These are phyloP conservation scores for Xylariaceae sp. DNA, from an alignment of 2,329 filamentous ascomycete genomes.

Conservation along the genomic window DNA sequence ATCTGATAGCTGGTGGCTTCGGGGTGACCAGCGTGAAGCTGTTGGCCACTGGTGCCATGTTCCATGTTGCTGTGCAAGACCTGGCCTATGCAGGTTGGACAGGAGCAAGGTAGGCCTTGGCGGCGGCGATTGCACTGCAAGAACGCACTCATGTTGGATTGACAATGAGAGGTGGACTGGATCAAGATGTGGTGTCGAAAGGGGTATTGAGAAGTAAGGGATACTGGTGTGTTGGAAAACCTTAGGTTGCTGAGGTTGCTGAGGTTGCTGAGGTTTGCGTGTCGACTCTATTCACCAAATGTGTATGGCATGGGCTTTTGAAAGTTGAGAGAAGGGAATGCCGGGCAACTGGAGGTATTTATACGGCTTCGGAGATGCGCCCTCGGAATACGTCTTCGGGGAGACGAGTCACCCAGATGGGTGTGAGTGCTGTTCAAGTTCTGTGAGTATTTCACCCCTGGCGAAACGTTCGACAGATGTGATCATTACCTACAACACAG, in stretches of 20 bases:
- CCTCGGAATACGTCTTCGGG: neutral
- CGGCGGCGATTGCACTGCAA: neutral
- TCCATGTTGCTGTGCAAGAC: neutral
- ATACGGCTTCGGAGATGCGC: neutral
- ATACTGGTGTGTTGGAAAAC: neutral
- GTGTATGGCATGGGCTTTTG: too few species aligned
- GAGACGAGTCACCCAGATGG: neutral
- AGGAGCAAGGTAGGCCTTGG: neutral
- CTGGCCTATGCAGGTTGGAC: neutral
- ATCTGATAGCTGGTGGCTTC: neutral
- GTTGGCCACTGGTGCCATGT: neutral
- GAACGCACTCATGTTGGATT: neutral
- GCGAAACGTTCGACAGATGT: neutral
- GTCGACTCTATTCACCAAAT: neutral
- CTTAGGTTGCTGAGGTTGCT: neutral
- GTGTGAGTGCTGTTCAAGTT: neutral
- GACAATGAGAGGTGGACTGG: neutral
- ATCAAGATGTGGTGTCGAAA: neutral
- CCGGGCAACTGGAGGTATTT: neutral
- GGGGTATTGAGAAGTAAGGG: neutral
- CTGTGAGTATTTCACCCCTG: neutral
- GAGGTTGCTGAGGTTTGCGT: neutral
- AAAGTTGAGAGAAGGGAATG: too few species aligned
- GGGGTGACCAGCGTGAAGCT: neutral
- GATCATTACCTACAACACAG: neutral